Base-by-base conservation (phyloP, 805 yeast species). In the Wickerhamiella domercqiae region DNA sequence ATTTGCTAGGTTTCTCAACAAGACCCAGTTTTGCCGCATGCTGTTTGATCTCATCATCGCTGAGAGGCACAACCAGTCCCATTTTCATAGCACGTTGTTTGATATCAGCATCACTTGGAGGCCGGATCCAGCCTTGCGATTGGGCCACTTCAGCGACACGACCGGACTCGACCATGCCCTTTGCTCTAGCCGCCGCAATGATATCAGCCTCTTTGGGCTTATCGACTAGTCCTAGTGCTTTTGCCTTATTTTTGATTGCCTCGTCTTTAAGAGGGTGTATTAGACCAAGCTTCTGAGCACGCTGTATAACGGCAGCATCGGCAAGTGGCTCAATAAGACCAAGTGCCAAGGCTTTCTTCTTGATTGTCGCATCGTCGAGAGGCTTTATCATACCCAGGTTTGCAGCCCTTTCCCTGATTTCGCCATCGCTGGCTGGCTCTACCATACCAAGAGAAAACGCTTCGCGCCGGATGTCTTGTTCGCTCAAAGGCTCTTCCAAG, bases 211-310 rank as follows among this genome's bases (percentile, higher is more conserved):
- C 35, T 11, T 30, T 34, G n/a, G 11, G 21, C 9, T 63, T 57
- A 3, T 67, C 54, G 1, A 90, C 90, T 39, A 82, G 57, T 49
- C 69, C 65, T 47, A 77, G 62, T 2, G 86, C 93, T 51, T 71
- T 79, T 35, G 78, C 83, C 9, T 71, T 70, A 56, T 17, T 14
- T 16, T 20, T 21, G 17, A 36, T 19, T 1, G 31, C 28, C 4
- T 5, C 21, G n/a, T 36, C 35, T 3, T 15, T 15, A 29, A 33
- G n/a, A 2, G 43, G 42, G 3, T 37, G 35, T 7, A 34, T 32
- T 2, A 43, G 36, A 4, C 48, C 48, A 2, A 39, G 21, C 5
- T 9, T 9, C 14, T 41, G 39, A 49, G 57, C 60, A 25, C 48
- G 47, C 15, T 42, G 18, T 1, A 34, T 7, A 5, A 44, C 34